Base-by-base conservation (phyloP, 1,139 yeast species). In the Protomyces macrosporus region DNA sequence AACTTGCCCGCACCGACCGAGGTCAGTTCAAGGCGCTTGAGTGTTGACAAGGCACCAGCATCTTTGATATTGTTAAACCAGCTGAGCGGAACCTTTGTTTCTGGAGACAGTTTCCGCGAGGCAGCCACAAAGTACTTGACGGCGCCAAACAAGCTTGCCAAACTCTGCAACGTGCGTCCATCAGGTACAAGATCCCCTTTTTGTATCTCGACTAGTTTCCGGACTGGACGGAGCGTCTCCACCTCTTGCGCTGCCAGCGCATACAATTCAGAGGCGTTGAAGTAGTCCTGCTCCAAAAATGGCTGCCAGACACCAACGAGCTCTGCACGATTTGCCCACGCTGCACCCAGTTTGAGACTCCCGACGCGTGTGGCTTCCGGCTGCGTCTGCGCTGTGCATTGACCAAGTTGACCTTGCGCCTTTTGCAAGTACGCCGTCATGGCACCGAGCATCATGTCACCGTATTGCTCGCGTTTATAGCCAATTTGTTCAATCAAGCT, bases 281-380 rank as follows among this genome's bases (percentile, higher is more conserved):
- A 32, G 12, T 50, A n/a, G 9, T 50, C 16, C 36, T 33, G 14
- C n/a, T 9, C 33, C 37, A 50, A 30, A 12, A 50, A 33, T 3
- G 53, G 34, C 34, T 30, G 53, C 63, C 58, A 53, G n/a, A 60
- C 7, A 10, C 34, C 50, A 4, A 32, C 34, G 14, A 60, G 42
- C 59, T 60, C 58, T 54, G 34, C n/a, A 0, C 58, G 39, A 32
- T 32, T 35, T 23, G 63, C 58, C 63, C 63, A 60, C 1, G 58
- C 39, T 6, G 58, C 30, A 16, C 63, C 58, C 16, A 54, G 37
- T 12, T 53, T 53, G 35, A 60, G 16, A 1, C 56, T 39, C 30
- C 62, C 62, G 5, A 58, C 52, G 14, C 45, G 53, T 6, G n/a
- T n/a, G 12, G 58, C 45, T 10, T 53, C 63, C 16, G 52, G 53